Evolutionary conservation across 2,329 filamentous ascomycete genomes (phyloP).

Genomic region (Decorospora gaudefroyi): DNA sequence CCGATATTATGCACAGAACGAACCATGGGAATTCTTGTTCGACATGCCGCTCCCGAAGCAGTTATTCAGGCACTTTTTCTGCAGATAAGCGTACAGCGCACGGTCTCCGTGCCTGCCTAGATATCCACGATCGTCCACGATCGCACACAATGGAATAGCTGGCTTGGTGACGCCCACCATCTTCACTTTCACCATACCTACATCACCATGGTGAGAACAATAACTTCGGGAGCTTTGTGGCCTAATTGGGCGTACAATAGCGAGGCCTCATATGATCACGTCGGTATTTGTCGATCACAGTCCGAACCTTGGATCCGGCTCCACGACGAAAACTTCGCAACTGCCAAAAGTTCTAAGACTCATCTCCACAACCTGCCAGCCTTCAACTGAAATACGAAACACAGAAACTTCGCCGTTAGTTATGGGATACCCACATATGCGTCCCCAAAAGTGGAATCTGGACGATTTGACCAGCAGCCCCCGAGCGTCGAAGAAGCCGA

Average conservation of each 20-base stretch:
- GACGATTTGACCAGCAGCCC: neutral
- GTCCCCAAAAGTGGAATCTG: neutral
- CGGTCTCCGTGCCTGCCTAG: no score
- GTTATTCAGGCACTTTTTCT: no score
- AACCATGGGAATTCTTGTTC: no score
- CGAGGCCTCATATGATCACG: neutral
- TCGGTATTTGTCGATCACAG: neutral
- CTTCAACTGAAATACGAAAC: no score
- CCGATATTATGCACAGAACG: no score
- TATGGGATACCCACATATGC: neutral
- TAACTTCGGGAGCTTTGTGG: neutral
- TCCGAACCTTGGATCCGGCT: neutral
- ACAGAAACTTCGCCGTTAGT: no score
- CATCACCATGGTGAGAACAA: constrained; percentile 5
- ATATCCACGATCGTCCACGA: neutral
- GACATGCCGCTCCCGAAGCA: no score
- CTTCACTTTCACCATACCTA: neutral
- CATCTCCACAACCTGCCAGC: no score
- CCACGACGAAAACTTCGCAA: neutral
- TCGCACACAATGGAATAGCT: constrained; percentile 1
- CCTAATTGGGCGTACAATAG: neutral
- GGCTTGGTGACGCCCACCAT: constrained; percentile 2
- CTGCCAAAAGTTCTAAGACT: neutral
- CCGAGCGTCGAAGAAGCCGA: neutral
- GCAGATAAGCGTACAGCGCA: no score